Conservation (phyloP, 2,329 filamentous ascomycete genomes). For the Zymoseptoria crescenta region DNA sequence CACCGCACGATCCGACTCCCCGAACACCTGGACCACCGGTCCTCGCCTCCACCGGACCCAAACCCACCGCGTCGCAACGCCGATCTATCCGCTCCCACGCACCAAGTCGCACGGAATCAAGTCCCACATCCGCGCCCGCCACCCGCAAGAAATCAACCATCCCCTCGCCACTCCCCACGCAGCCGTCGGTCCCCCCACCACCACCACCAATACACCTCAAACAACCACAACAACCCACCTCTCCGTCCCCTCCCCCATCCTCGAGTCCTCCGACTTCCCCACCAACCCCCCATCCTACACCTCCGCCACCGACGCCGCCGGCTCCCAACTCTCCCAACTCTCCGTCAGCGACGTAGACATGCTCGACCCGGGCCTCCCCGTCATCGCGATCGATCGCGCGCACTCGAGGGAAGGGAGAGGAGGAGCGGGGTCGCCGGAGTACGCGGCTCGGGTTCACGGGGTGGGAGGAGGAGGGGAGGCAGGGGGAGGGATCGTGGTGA, state of each 20-base stretch:
- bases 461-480: no score
- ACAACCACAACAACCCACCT: slow-evolving; percentile 18
- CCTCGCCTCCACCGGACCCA: background rate
- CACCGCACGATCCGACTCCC: background rate
- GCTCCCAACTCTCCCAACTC: slow-evolving; percentile 30
- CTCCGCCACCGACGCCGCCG: slow-evolving; percentile 27
- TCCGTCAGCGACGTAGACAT: slow-evolving; percentile 32
- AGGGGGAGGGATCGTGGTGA: slow-evolving; percentile 16
- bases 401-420: no score
- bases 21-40: background rate
- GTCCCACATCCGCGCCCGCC: slow-evolving; percentile 24
- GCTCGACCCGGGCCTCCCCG: slow-evolving; percentile 20
- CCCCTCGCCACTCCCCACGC: background rate
- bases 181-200: slow-evolving; percentile 20
- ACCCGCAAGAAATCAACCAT: slow-evolving; percentile 21
- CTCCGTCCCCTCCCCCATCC: slow-evolving; percentile 28
- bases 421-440: slow-evolving; percentile 11
- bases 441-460: background rate
- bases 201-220: slow-evolving; percentile 24
- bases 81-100: slow-evolving; percentile 17
- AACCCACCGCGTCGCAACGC: slow-evolving; percentile 21
- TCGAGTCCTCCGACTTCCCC: slow-evolving; percentile 29
- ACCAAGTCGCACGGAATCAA: background rate
- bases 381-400: slow-evolving; percentile 16
- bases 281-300: slow-evolving; percentile 29